Evolutionary conservation across 148 eudicot species (phyloP), one percentile per base, ranked within the genome.

Genomic region (Polygonum maritimum): DNA sequence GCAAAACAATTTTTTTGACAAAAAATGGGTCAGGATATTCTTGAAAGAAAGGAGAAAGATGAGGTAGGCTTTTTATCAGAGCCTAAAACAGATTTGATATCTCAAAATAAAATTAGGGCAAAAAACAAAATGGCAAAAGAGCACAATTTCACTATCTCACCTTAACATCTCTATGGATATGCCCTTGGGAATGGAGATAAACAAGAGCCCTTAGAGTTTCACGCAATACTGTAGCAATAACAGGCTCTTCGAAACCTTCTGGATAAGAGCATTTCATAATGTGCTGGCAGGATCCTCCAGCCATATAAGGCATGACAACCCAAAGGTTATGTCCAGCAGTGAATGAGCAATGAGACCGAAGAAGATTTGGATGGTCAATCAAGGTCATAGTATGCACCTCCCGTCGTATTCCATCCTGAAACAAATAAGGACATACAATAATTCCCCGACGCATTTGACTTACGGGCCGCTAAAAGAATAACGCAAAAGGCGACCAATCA

Each of bases 221-320:
- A 40, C 92, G 92, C 41, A 95, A 81, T 74, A 92, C 74, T 41
- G 92, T 92, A 71, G 97, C 96, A 86, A 95, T 95, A 77, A 95
- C 86, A 78, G 90, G 86, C 84, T 95, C 99, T 79, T 95, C 99
- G 76, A 95, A 95, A 48, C 99, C 99, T 77, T 95, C 99, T 18
- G 94, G 97, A 81, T 77, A 89, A 60, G 90, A 92, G 40, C 93
- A 82, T 81, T 95, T 95, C 91, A 95, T 90, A 79, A 95, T 92
- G 79, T 95, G 97, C 54, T 92, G 94, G 84, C 99, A 95, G 54
- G 99, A 95, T 41, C 99, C 99, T 31, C 87, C 97, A 71, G 94
- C 92, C 99, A 92, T 92, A 86, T 89, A 95, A 65, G 99, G 99
- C 96, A 92, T 95, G 76, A 95, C 99, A 85, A 95, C 97, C 99